phyloP scores from a whole-genome alignment of 805 yeast genomes.

The Candida railenensis region DNA sequence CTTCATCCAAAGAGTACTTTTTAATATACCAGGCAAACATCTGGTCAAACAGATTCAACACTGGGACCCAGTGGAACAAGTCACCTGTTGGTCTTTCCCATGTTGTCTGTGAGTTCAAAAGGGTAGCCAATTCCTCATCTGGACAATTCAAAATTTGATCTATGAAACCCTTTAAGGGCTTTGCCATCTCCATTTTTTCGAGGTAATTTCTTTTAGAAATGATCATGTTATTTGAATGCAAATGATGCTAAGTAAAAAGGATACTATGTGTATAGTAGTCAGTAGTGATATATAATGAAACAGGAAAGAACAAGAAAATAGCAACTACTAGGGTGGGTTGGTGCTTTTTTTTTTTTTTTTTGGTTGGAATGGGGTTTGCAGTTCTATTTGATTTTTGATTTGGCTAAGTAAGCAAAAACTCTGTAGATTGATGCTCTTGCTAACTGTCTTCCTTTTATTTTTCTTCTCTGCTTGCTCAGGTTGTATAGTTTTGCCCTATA shows the following conservation, averaged over 20 bases:
- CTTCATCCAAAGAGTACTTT: constrained; percentile 52
- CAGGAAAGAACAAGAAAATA: no score
- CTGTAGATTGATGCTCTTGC: no score
- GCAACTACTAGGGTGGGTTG: no score
- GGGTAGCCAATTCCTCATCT: constrained; percentile 37
- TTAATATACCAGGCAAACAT: constrained; percentile 54
- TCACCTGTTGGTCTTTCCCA: constrained; percentile 72
- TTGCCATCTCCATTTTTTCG: constrained; percentile 27
- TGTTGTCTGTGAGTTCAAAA: constrained; percentile 33
- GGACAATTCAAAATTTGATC: constrained; percentile 37
- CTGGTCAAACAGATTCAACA: constrained; percentile 72
- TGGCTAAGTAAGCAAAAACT: no score
- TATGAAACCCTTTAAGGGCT: constrained; percentile 30
- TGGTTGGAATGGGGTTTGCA: no score
- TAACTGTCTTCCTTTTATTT: no score
- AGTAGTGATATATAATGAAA: no score
- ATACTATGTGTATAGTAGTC: no score
- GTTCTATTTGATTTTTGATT: no score
- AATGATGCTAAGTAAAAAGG: no score
- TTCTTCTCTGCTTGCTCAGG: not conserved
- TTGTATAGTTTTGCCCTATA: no score
- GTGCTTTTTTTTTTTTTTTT: no score
- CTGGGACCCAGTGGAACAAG: constrained; percentile 72
- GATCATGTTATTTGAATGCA: constrained; percentile 23
- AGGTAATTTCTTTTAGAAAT: constrained; percentile 28